phyloP scores from a whole-genome alignment of 83 land plant species.

The Picea engelmannii region DNA sequence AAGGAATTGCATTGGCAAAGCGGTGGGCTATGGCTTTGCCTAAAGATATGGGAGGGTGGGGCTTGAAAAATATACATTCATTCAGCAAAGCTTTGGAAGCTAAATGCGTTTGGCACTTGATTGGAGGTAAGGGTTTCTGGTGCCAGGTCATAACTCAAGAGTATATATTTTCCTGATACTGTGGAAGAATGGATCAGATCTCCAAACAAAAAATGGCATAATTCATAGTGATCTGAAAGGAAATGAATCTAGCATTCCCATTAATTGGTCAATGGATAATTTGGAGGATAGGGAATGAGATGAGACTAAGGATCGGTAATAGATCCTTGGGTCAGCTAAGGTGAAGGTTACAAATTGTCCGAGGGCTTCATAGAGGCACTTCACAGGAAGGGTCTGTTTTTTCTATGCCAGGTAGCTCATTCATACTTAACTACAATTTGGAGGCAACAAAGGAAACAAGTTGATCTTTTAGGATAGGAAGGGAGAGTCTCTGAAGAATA shows the following conservation, averaged over 20 bases:
- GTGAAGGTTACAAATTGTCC: neutral
- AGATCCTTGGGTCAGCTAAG: neutral
- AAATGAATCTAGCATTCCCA: neutral
- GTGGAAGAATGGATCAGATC: neutral
- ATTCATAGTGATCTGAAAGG: neutral
- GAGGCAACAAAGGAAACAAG: no score
- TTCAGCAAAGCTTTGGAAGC: constrained; percentile 1
- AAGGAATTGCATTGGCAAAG: neutral
- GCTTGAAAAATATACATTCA: neutral
- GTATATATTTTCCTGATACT: neutral
- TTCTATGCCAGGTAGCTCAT: neutral
- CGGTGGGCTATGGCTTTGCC: neutral
- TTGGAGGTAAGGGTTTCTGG: neutral
- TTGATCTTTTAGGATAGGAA: no score
- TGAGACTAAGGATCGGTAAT: neutral
- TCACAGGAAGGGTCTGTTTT: neutral
- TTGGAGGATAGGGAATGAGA: neutral
- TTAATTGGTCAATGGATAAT: neutral
- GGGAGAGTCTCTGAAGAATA: no score
- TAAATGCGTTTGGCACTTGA: neutral
- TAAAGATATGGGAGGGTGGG: neutral
- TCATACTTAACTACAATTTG: no score
- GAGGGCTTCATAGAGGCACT: neutral
- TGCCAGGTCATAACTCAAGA: neutral
- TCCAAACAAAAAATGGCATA: neutral